Base-by-base conservation (phyloP, 1,284 basidiomycete species). In the Gomphus sp. region DNA sequence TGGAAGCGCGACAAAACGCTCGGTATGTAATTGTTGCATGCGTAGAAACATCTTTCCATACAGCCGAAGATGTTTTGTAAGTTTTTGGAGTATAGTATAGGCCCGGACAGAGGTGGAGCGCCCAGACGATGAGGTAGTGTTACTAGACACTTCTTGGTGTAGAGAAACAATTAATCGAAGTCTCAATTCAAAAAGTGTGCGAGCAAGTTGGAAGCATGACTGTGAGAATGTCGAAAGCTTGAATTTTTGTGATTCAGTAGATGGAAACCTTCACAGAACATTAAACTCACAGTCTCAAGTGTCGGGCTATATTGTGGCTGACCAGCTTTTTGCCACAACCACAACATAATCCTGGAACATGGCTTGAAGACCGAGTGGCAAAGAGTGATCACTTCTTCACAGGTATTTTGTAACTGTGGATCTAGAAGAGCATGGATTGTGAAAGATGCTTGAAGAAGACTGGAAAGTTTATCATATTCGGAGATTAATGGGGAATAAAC, bases 1-100 rank as follows among this genome's bases (percentile, higher is more conserved):
- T 1, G 85, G 84, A n/a, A 91, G 71, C 44, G 72, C 70, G 16
- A 85, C 77, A 65, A 91, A 91, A 33, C 80, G 78, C 50, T 73
- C 62, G 18, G 72, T 64, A n/a, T 79, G 76, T 34, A 85, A 74
- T 64, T 85, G 80, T 62, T 90, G 87, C 64, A 91, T 69, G 39
- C 84, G 77, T 55, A 86, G 76, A 72, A 90, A 91, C 64, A 86
- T 82, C 70, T 91, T 91, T 10, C 89, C 90, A 63, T 89, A 83
- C 22, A 80, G 70, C 34, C 78, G 79, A 44, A 89, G 73, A 65
- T 89, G 87, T 51, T 80, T 80, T 12, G 84, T 84, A 28, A 91
- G 71, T 44, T 79, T 68, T 51, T 81, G 76, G 34, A 87, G 69
- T 1, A 78, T 77, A 43, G 59, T 51, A 33, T 50, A 70, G 74